Conservation (phyloP, 352 stramenopile species). For the Pythium plurisporium region DNA sequence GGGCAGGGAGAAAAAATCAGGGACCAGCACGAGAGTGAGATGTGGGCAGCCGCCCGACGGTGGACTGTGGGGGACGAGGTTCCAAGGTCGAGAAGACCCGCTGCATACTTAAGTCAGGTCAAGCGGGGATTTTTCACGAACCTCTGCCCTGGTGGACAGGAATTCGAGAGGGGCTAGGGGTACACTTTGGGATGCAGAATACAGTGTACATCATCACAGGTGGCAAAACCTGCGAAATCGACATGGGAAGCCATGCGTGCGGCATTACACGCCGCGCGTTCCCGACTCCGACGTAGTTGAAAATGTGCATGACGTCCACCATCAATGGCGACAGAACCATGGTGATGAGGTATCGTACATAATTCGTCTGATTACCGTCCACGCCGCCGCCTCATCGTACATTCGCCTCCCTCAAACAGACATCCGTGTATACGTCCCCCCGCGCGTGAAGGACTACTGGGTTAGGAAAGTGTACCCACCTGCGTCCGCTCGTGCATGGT, state of each 20-base stretch:
- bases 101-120: conserved; percentile 10
- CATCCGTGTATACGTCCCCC: too few relatives aligned
- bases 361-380: not conserved
- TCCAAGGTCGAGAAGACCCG: not conserved
- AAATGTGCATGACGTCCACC: too few relatives aligned
- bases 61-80: conserved; percentile 17
- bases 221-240: too few relatives aligned
- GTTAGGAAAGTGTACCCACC: conserved; percentile 13
- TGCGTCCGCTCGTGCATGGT: not conserved
- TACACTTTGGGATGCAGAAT: conserved; percentile 22
- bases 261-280: not conserved
- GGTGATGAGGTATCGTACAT: too few relatives aligned
- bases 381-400: not conserved
- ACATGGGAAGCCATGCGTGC: too few relatives aligned
- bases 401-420: too few relatives aligned
- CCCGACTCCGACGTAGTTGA: too few relatives aligned
- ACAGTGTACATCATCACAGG: not conserved
- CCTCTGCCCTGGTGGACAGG: conserved; percentile 2
- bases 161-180: conserved; percentile 11
- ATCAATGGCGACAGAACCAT: too few relatives aligned
- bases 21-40: not conserved
- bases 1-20: conserved; percentile 16
- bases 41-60: not conserved
- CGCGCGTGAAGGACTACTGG: conserved; percentile 4
- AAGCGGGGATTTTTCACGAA: not conserved